Base-by-base conservation (phyloP, 1,284 basidiomycete genomes). In the Puccinia coronata region DNA sequence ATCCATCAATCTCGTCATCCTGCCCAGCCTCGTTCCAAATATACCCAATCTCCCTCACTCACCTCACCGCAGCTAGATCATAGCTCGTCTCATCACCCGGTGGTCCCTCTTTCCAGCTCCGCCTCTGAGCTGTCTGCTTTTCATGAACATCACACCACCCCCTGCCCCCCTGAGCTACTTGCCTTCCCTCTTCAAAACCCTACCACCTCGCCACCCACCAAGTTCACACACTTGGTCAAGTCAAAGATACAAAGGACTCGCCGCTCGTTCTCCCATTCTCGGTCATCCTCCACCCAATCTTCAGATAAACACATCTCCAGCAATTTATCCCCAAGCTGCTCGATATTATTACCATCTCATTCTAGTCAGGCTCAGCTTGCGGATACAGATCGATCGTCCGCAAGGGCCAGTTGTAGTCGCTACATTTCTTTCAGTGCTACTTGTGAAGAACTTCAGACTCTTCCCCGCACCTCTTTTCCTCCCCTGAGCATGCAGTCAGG, bases 221-320 rank as follows among this genome's bases (percentile, higher is more conserved):
- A 49, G 16, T 49, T 70, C 25, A 31, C 67, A 1, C 11, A 34
- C 18, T 49, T 49, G 12, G 67, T 70, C 2, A 70, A 70, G 31
- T 49, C 67, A 18, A 53, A 71, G 51, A 71, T 71, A 25, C 69
- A 71, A 71, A 53, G 23, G 47, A 71, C 69, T 12, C 69, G 49
- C 5, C 31, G 47, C 18, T 71, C 49, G 28, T 20, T 55, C 11
- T 71, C 51, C 23, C 49, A 71, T 53, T 51, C 69, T 12, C 34
- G 69, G 28, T 51, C 69, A 34, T 71, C 49, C n/a, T 53, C 69
- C 12, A 20, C n/a, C 1, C 49, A 49, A 20, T 23, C 69, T 25
- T 23, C 14, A 23, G 9, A 53, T 8, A 25, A 47, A 18, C 67
- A 47, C n/a, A 36, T 23, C 67, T 28, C 47, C 18, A 71, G 28